Conservation (phyloP, 1,284 basidiomycete species). For the Exobasidium rhododendri region DNA sequence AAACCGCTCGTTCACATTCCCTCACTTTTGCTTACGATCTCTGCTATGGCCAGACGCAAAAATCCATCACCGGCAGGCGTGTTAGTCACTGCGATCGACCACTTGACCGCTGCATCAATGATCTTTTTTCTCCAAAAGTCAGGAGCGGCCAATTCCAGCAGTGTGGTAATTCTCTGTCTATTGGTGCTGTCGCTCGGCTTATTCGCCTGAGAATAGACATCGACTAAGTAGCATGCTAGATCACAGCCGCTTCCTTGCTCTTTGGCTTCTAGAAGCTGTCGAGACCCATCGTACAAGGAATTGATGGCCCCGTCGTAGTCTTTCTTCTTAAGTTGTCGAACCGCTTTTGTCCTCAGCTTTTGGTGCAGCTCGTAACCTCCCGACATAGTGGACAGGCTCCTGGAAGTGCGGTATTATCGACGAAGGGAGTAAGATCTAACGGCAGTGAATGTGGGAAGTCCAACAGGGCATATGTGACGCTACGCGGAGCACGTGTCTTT, state of each 20-base stretch:
- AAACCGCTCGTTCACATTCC: too few relatives aligned
- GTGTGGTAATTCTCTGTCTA: conserved; percentile 20
- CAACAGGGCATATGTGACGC: too few relatives aligned
- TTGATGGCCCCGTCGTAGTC: conserved; percentile 47
- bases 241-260: conserved; percentile 53
- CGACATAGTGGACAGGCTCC: conserved; percentile 6
- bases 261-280: conserved; percentile 36
- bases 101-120: conserved; percentile 46
- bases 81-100: conserved; percentile 29
- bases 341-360: conserved; percentile 52
- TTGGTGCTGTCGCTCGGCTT: conserved; percentile 25
- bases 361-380: conserved; percentile 53
- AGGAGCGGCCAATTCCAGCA: conserved; percentile 20
- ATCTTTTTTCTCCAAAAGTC: conserved; percentile 53
- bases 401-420: too few relatives aligned
- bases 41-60: conserved; percentile 39
- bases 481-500: too few relatives aligned
- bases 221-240: conserved; percentile 49
- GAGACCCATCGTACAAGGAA: conserved; percentile 37
- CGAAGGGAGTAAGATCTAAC: not conserved
- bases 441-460: not conserved
- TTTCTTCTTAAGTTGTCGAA: conserved; percentile 51
- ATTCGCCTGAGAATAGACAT: conserved; percentile 41
- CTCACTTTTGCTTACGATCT: conserved; percentile 37
- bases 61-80: conserved; percentile 39